Evolutionary conservation across 805 yeast species (phyloP), one percentile per base, ranked within the genome.

Genomic region (Zygosaccharomyces kombuchaensis): DNA sequence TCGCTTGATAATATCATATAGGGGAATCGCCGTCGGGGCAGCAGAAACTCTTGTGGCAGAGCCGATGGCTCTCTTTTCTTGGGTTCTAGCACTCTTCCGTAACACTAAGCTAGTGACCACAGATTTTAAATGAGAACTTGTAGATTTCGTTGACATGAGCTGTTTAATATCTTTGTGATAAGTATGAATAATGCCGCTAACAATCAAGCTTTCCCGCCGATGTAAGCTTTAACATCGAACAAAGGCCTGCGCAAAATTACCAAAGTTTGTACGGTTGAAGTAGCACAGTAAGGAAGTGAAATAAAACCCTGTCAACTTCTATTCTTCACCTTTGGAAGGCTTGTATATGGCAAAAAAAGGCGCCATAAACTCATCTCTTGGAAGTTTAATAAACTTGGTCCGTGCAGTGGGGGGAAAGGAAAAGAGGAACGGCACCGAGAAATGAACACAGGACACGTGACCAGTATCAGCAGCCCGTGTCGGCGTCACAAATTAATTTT

Each of bases 21-120:
- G 50, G 0, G 89, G 87, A 0, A 82, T 74, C 0, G 87, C 86
- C 0, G 82, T 72, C 1, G 90, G 90, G 19, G 83, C 79, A 0
- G 82, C 80, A 0, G 87, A 72, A 21, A 81, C 52, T 23, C 36
- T 35, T 4, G 41, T 38, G 22, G 26, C 22, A 2, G 34, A 16
- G 4, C 21, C 14, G 8, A 14, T 21, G 22, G 29, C 16, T 12
- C 19, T 8, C 16, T 38, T 27, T 13, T 22, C 27, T 5, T 19
- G 13, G 25, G 13, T 4, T 13, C 22, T 9, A 6, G 31, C 14
- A 16, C 31, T 27, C 27, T 27, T 38, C 4, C 41, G 41, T 19
- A 19, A 6, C 5, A 38, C 3, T 1, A 27, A 5, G 14, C 31
- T 38, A 6, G 25, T 13, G 23, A 25, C 34, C 12, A 38, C 4